Percentiles rank a stretch among this genome's conserved stretches.
These are phyloP conservation scores for Eucalyptus erythrocorys DNA, from an alignment of 345 rosid genomes.

Conservation along the genomic window DNA sequence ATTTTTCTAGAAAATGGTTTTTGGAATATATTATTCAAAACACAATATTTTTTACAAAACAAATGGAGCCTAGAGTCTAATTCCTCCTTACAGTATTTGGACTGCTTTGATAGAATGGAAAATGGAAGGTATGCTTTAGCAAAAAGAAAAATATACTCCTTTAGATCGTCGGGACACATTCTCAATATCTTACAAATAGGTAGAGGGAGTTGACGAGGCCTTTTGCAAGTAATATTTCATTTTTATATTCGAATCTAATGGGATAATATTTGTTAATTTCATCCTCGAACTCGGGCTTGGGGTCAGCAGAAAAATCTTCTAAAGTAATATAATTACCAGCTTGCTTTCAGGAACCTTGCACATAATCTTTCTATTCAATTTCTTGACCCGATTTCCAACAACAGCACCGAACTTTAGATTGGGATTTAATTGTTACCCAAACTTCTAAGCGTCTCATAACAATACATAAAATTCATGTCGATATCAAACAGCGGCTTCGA, in stretches of 20 bases:
- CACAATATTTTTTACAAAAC: fast-evolving
- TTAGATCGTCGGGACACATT: background rate
- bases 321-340: background rate
- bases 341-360: background rate
- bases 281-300: background rate
- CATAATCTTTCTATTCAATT: background rate
- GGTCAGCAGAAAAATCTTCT: too few species aligned
- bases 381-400: background rate
- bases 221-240: background rate
- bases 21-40: too few species aligned
- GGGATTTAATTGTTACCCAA: background rate
- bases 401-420: background rate
- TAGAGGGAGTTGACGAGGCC: background rate
- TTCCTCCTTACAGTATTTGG: background rate
- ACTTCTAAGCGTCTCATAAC: background rate
- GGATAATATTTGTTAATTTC: background rate
- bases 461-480: background rate
- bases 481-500: background rate
- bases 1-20: fast-evolving
- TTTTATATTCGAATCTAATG: background rate
- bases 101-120: background rate
- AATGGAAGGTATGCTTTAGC: background rate
- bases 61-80: fast-evolving
- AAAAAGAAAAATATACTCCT: background rate
- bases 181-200: background rate